These are phyloP conservation scores for Mimosa pudica DNA, from an alignment of 306 rosid genomes.

Conservation along the genomic window DNA sequence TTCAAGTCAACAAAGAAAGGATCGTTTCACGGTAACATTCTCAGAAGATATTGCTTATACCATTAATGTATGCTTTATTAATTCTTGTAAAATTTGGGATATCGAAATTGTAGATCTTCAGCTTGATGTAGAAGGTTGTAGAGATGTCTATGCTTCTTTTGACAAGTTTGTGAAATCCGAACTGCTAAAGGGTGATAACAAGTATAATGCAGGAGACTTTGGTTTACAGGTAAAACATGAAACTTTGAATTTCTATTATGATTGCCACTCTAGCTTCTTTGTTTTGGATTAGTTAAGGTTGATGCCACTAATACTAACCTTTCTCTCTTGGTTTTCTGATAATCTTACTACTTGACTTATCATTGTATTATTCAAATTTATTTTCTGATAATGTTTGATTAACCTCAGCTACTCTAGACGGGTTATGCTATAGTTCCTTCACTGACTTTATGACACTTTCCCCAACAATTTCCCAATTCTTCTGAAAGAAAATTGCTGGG, in stretches of 20 bases:
- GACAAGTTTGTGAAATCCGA: slow-evolving; percentile 95
- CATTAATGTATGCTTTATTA: slow-evolving; percentile 3
- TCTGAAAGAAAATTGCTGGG: too few relatives aligned
- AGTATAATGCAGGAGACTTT: slow-evolving; percentile 84
- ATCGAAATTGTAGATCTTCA: slow-evolving; percentile 68
- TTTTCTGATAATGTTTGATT: too few relatives aligned
- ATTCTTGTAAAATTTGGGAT: slow-evolving; percentile 26
- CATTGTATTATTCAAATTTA: neutral
- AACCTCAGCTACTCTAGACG: too few relatives aligned
- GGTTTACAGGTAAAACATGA: slow-evolving; percentile 74
- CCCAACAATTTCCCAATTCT: too few relatives aligned
- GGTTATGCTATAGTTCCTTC: too few relatives aligned
- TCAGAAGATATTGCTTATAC: slow-evolving; percentile 14
- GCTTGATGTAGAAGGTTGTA: slow-evolving; percentile 95
- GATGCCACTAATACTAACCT: neutral
- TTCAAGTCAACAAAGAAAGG: slow-evolving; percentile 93
- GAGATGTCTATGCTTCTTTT: slow-evolving; percentile 90
- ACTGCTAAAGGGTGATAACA: slow-evolving; percentile 90
- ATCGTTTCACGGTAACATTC: slow-evolving; percentile 84
- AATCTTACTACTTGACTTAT: slow-evolving; percentile 5
- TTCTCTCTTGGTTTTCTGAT: neutral
- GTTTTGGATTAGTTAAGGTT: neutral
- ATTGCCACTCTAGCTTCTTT: slow-evolving; percentile 5
- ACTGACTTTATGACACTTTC: too few relatives aligned
- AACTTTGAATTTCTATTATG: neutral